Evolutionary conservation across 768 basidiomycete species (phyloP).

Genomic region (Boletus tomentosulus): DNA sequence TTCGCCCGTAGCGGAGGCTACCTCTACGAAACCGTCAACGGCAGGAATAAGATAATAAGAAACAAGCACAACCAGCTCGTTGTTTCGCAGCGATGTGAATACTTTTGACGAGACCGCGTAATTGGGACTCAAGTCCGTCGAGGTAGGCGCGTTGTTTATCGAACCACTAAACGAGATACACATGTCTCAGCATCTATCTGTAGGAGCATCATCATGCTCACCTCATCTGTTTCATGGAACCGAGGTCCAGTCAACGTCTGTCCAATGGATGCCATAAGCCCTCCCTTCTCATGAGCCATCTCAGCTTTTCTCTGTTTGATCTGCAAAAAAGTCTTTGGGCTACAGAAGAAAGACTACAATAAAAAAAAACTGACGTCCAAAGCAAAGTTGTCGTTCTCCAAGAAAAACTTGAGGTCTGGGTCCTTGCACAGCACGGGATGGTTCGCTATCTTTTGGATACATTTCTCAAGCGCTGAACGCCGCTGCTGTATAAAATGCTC

Average conservation of each 20-base stretch:
- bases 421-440: slow-evolving; percentile 91
- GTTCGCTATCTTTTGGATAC: slow-evolving; percentile 87
- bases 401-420: slow-evolving; percentile 79
- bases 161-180: slow-evolving; percentile 69
- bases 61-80: slow-evolving; percentile 52
- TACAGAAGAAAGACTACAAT: background rate
- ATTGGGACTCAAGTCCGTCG: slow-evolving; percentile 85
- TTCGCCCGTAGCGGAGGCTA: slow-evolving; percentile 68
- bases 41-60: background rate
- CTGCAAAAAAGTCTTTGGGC: slow-evolving; percentile 35
- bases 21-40: slow-evolving; percentile 40
- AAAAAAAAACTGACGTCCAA: slow-evolving; percentile 63
- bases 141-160: slow-evolving; percentile 81
- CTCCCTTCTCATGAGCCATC: slow-evolving; percentile 70
- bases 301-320: slow-evolving; percentile 87
- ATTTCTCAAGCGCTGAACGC: slow-evolving; percentile 78
- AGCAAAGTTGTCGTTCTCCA: slow-evolving; percentile 90
- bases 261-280: slow-evolving; percentile 80
- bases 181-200: background rate
- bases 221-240: slow-evolving; percentile 88
- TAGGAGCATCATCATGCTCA: slow-evolving; percentile 23
- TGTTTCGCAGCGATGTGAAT: slow-evolving; percentile 85
- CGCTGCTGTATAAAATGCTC: slow-evolving; percentile 88
- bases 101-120: slow-evolving; percentile 81
- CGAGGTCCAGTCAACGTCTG: slow-evolving; percentile 73